Conservation (phyloP, 73 alveolate species). For the Paramecium primaurelia region DNA sequence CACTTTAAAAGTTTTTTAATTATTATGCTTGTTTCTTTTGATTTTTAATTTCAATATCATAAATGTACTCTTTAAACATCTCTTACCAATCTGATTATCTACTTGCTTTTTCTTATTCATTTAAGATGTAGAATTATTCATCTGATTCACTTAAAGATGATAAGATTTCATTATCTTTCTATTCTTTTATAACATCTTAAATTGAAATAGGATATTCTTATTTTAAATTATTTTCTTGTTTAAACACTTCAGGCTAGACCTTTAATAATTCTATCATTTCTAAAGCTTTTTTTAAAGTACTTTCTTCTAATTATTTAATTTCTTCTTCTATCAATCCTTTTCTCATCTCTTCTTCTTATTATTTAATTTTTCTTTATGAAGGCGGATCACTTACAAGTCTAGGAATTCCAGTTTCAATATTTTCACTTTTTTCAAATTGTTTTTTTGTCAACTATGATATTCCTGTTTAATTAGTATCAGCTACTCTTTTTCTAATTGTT, state of each 20-base stretch:
- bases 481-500: conserved; percentile 94
- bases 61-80: neutral
- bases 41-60: neutral
- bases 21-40: neutral
- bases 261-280: conserved; percentile 35
- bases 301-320: neutral
- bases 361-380: conserved; percentile 71
- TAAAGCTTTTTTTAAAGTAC: conserved; percentile 42
- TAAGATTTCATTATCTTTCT: neutral
- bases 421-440: conserved; percentile 80
- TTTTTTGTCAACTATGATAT: conserved; percentile 92
- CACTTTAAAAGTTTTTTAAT: neutral
- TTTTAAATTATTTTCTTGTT: neutral
- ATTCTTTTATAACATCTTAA: neutral
- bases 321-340: neutral
- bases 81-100: neutral
- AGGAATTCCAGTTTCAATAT: conserved; percentile 76
- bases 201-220: neutral
- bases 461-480: conserved; percentile 90
- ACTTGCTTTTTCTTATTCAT: neutral
- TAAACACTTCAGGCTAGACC: neutral
- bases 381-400: conserved; percentile 93
- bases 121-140: neutral
- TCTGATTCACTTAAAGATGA: neutral
- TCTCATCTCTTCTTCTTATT: conserved; percentile 55